Evolutionary conservation across 2,329 filamentous ascomycete genomes (phyloP), one percentile per base, ranked within the genome.

Genomic region (Diaporthe ampelina): DNA sequence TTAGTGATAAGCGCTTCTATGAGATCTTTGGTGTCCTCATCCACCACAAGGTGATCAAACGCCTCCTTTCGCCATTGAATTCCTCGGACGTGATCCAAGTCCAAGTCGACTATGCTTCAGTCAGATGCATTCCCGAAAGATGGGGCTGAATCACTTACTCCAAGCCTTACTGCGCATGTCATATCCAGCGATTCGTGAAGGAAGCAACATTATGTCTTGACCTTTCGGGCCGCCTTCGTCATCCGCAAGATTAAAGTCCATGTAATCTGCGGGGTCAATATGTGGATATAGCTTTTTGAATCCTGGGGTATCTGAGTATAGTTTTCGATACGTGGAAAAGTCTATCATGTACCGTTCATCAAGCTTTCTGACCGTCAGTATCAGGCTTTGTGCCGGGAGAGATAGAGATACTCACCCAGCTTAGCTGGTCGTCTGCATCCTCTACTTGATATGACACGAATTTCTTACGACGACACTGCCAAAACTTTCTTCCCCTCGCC

Each of bases 1-100:
- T 78, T 76, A n/a, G 75, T 76, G 19, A 81, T 80, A 3, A 82
- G 75, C 5, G 81, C 79, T 50, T 74, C 67, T 24, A 82, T 77
- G 4, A 82, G 77, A 19, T 79, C 78, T 63, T 80, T 82, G 50
- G 77, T 69, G 21, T 73, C 56, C 19, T 75, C 69, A 26, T 78
- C 77, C 7, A 78, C 73, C 4, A 79, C 77, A 7, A 78, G 73
- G 9, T 74, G 73, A 26, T 77, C 75, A 37, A 79, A 79, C 52
- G 77, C 78, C 15, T 68, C 52, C 1, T 74, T 73, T 70, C 78
- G 76, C 76, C 77, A 78, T 24, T 74, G 58, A 6, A 79, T 74
- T 21, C 76, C 74, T 24, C 50, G 17, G 0, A 79, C 35, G 7
- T 76, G 73, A 15, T 79, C 77, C 13, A 75, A 72, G 19, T 76